Conservation (phyloP, 2,329 filamentous ascomycete species). For the Trichoderma sp. region DNA sequence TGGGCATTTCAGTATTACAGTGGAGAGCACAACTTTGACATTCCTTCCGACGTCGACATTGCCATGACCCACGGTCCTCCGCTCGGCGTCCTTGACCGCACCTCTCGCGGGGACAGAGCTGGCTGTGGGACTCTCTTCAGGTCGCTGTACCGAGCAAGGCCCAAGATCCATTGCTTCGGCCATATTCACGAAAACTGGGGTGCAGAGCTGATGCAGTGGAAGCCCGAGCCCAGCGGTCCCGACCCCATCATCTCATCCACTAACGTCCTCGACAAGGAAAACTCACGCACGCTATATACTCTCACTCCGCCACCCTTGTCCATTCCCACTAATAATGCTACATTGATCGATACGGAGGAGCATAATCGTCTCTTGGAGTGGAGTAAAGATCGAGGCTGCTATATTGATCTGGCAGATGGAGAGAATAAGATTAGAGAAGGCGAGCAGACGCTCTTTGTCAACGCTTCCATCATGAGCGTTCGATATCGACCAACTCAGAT, state of each 20-base stretch:
- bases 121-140: constrained; percentile 52
- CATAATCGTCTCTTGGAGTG: constrained; percentile 31
- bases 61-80: constrained; percentile 62
- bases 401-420: constrained; percentile 46
- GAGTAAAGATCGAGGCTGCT: constrained; percentile 38
- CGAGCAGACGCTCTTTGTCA: constrained; percentile 62
- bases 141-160: constrained; percentile 49
- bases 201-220: constrained; percentile 57
- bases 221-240: constrained; percentile 32
- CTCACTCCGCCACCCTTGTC: constrained; percentile 38
- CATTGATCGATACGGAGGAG: constrained; percentile 27
- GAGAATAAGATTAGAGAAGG: constrained; percentile 42
- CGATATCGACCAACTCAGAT: constrained; percentile 49
- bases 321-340: constrained; percentile 33
- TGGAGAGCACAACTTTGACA: constrained; percentile 45
- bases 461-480: constrained; percentile 58
- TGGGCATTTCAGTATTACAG: constrained; percentile 57
- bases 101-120: constrained; percentile 36
- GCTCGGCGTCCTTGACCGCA: constrained; percentile 53
- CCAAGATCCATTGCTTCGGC: constrained; percentile 59
- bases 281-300: constrained; percentile 43
- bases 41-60: constrained; percentile 47
- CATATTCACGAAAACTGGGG: constrained; percentile 67
- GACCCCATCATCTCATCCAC: not conserved
- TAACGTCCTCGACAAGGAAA: constrained; percentile 46